Percentiles rank a stretch among this genome's conserved stretches.
Evolutionary conservation across 495 filamentous ascomycete species (phyloP).

Genomic region (Penicillium tannophilum): DNA sequence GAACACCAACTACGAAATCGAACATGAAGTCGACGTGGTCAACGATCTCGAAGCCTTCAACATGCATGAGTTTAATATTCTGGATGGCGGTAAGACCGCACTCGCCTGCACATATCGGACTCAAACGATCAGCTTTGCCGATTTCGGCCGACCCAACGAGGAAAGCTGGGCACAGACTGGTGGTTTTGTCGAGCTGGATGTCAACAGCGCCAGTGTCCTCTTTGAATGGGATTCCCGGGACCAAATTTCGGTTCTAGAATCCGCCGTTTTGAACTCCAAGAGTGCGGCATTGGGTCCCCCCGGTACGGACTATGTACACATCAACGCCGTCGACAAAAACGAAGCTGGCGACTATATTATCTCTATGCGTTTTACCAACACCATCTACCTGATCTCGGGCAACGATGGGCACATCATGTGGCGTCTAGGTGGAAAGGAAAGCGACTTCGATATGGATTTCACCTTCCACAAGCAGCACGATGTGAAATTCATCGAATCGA

Average conservation of each 20-base stretch:
- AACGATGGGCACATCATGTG: conserved; percentile 57
- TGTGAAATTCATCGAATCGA: conserved; percentile 50
- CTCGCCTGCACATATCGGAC: conserved; percentile 47
- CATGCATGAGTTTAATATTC: conserved; percentile 50
- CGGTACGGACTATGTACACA: conserved; percentile 59
- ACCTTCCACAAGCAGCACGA: conserved; percentile 62
- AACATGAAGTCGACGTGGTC: conserved; percentile 33
- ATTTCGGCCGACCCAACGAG: conserved; percentile 34
- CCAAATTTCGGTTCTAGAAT: conserved; percentile 34
- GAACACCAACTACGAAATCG: conserved; percentile 32
- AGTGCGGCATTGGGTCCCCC: conserved; percentile 9
- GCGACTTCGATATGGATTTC: conserved; percentile 50
- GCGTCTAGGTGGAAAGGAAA: conserved; percentile 51
- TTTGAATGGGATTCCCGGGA: conserved; percentile 48
- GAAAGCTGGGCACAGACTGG: conserved; percentile 32
- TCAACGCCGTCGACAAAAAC: conserved; percentile 61
- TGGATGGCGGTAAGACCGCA: conserved; percentile 33
- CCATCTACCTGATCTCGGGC: conserved; percentile 60
- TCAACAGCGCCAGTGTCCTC: conserved; percentile 37
- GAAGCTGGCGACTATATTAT: conserved; percentile 56
- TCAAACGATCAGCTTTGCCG: conserved; percentile 36
- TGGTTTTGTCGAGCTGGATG: conserved; percentile 46
- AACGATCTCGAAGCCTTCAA: conserved; percentile 35
- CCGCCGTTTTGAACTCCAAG: conserved; percentile 10
- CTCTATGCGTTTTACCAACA: conserved; percentile 54